These are phyloP conservation scores for Rhodotorula babjevae DNA, from an alignment of 768 basidiomycete genomes.

Conservation along the genomic window DNA sequence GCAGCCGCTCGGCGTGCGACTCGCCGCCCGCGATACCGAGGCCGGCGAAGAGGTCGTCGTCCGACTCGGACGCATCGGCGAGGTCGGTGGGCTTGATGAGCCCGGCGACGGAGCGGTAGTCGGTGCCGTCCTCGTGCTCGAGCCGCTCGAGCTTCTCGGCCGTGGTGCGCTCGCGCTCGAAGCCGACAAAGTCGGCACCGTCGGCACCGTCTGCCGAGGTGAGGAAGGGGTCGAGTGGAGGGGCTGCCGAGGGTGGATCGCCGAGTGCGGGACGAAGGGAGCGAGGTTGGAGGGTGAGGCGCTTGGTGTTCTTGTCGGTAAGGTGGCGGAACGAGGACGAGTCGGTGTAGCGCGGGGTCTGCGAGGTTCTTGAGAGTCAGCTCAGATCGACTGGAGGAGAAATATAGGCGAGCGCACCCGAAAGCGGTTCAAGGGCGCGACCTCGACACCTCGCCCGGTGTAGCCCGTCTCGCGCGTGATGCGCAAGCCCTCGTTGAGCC, in stretches of 20 bases:
- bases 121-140: constrained; percentile 38
- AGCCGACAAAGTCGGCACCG: constrained; percentile 19
- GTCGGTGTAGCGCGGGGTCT: constrained; percentile 39
- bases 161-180: constrained; percentile 8
- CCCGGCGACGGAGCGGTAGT: constrained; percentile 41
- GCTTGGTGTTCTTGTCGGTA: constrained; percentile 27
- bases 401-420: not conserved
- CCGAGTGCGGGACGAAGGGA: constrained; percentile 7
- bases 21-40: constrained; percentile 40
- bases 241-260: not conserved
- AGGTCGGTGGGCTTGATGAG: constrained; percentile 28
- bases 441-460: constrained; percentile 17
- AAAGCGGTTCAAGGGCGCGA: constrained; percentile 26
- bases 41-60: constrained; percentile 23
- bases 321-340: constrained; percentile 19
- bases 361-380: not conserved
- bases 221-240: not conserved
- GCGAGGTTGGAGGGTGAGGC: constrained; percentile 27
- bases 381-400: accelerated
- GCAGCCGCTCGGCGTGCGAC: constrained; percentile 40
- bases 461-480: constrained; percentile 36
- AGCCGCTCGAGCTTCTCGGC: constrained; percentile 19
- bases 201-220: not conserved
- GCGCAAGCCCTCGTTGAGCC: constrained; percentile 32
- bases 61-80: not conserved